Evolutionary conservation across 768 basidiomycete species (phyloP), one percentile per base, ranked within the genome.

Genomic region (Russula earlei): DNA sequence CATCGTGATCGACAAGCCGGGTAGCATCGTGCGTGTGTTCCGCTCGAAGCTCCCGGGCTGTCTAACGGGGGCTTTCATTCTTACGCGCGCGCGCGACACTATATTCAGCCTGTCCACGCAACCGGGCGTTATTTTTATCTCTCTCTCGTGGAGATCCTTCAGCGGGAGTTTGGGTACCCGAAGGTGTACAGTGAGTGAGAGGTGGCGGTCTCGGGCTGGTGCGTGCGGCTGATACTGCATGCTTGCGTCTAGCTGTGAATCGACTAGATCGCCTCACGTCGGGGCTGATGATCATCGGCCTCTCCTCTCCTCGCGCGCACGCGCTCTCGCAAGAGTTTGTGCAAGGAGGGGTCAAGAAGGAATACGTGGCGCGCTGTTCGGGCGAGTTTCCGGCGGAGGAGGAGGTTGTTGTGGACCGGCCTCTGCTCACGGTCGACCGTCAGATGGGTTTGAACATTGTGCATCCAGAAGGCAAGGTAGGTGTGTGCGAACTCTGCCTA

Each of bases 391-490:
- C 93, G 6, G 77, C 72, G 91, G 85, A 79, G 51, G n/a, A n/a
- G n/a, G 87, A 93, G 65, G 71, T 91, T n/a, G 68, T 77, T 0
- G 92, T 92, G 58, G 90, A 94, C 58, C 76, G 91, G 65, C 90
- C 92, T 1, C 71, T 99, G 7, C 69, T 99, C 55, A 93, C 92
- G 0, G 83, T 97, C 1, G 96, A 99, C 70, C 78, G 93, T 49
- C 94, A 97, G 67, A 93, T 97, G 84, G 96, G 96, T 4, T 70
- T 99, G 44, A 97, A 97, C 58, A 86, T 98, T 49, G 90, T 97
- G 15, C 91, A 96, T 66, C 91, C 94, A 0, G 84, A 94, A 54
- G 96, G 96, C 41, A 93, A 97, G 77, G 92, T 91, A 64, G 36
- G 70, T 90, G 64, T 36, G 70, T 54, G 14, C 29, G 5, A 31